These are phyloP conservation scores for Lasiosphaeriaceae sp. DNA, from an alignment of 495 filamentous ascomycete genomes.

Conservation along the genomic window DNA sequence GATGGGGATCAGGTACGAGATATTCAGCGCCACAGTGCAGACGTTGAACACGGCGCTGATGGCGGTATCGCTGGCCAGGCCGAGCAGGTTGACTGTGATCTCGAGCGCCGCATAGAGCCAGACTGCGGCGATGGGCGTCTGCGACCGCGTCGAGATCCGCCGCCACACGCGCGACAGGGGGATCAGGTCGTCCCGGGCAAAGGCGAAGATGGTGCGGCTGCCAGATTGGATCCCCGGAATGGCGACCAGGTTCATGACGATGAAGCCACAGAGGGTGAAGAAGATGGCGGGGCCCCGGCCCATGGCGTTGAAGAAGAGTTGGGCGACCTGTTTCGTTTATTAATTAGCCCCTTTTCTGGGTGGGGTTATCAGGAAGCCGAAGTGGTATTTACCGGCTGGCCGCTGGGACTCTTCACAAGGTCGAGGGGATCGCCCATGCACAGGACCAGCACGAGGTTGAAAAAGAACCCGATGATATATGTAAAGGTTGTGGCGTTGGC, in stretches of 20 bases:
- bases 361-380: neutral
- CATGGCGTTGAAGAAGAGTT: constrained; percentile 60
- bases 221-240: constrained; percentile 61
- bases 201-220: constrained; percentile 60
- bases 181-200: constrained; percentile 56
- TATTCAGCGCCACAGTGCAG: constrained; percentile 60
- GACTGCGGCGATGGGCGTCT: constrained; percentile 57
- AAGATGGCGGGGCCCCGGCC: constrained; percentile 56
- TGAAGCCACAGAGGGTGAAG: constrained; percentile 56
- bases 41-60: constrained; percentile 62
- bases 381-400: constrained; percentile 44
- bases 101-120: constrained; percentile 56
- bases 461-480: constrained; percentile 57
- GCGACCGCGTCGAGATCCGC: constrained; percentile 49
- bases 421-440: constrained; percentile 52
- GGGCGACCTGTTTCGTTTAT: constrained; percentile 38
- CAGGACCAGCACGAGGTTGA: constrained; percentile 61
- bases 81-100: constrained; percentile 60
- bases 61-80: constrained; percentile 57
- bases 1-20: constrained; percentile 60
- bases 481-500: constrained; percentile 56
- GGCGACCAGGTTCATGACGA: constrained; percentile 56
- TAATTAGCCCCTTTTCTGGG: neutral
- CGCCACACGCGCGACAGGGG: constrained; percentile 54
- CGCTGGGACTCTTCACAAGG: constrained; percentile 44